Base-by-base conservation (phyloP, 306 rosid species). In the Cicer bijugum region DNA sequence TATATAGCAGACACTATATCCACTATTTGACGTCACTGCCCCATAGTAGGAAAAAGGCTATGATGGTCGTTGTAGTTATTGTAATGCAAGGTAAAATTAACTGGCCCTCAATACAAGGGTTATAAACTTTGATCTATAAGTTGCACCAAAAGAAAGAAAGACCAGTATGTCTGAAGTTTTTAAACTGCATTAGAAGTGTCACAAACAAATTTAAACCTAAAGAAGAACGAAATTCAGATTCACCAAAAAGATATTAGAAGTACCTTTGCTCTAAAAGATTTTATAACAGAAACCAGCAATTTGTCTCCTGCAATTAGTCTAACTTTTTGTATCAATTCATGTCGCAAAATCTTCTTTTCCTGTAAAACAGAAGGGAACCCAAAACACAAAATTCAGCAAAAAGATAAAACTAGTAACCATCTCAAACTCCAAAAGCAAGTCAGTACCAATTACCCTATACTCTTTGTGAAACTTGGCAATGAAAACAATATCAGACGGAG, bases 301-400 rank as follows among this genome's bases (percentile, higher is more conserved):
- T 85, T 66, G 82, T 94, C 99, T 33, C 99, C 96, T 1, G 89
- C 96, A 56, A 88, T 78, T 73, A 17, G 65, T 78, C 96, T 87
- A 52, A 94, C 84, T 58, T 82, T 84, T 52, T 76, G 86, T 40
- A 88, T 76, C 64, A 94, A 46, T 64, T 89, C 90, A 14, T 53
- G 67, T 76, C 97, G 83, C 0, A 96, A 72, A 6, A 91, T 82
- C 80, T 75, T 87, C 52, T 63, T 80, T 10, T 86, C 96, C 99
- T 94, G 81, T 11, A 75, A 47, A 68, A 37, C 47, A 80, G 4
- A 7, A 52, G 57, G 57, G 47, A 66, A 16, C 17, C 46, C n/a
- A 39, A 33, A 33, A 44, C 51, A 23, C 63, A 44, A 8, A 74
- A 6, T 60, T 28, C 14, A 62, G 52, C 53, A 6, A 39, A 69